Conservation (phyloP, 352 stramenopile species). For the Phytophthora brassicae region DNA sequence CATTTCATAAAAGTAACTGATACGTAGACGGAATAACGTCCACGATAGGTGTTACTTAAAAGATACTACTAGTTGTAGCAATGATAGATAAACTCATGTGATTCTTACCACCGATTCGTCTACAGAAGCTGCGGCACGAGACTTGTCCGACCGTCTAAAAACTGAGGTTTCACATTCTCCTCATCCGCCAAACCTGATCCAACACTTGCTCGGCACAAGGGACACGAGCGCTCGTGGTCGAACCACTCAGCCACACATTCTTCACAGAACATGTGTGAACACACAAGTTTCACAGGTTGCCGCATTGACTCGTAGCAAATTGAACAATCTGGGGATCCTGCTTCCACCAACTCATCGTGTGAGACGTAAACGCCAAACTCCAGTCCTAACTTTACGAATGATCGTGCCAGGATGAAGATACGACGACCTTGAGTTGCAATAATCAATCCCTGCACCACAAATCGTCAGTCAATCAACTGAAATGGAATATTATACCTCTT, state of each 20-base stretch:
- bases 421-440: constrained; percentile 53
- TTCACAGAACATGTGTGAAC: constrained; percentile 85
- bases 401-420: constrained; percentile 52
- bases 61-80: too few relatives aligned
- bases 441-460: constrained; percentile 46
- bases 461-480: neutral
- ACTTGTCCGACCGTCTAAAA: constrained; percentile 75
- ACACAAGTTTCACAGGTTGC: constrained; percentile 69
- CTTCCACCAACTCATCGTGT: constrained; percentile 59
- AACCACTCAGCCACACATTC: constrained; percentile 86
- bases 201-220: constrained; percentile 69
- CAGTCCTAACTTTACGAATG: constrained; percentile 60
- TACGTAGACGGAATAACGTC: neutral
- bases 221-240: constrained; percentile 80
- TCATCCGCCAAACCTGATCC: constrained; percentile 20
- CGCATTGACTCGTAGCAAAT: constrained; percentile 85
- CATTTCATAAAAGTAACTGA: constrained; percentile 7
- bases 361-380: constrained; percentile 74
- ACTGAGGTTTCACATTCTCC: constrained; percentile 63
- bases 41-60: constrained; percentile 16
- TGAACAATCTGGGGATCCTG: constrained; percentile 67
- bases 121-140: constrained; percentile 77
- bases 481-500: too few relatives aligned
- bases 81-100: constrained; percentile 9
- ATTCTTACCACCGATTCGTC: constrained; percentile 8